A percentile compares a stretch with the other conserved stretches of the same genome.
phyloP scores from a whole-genome alignment of 1,284 basidiomycete genomes.

The Heliocybe sulcata region DNA sequence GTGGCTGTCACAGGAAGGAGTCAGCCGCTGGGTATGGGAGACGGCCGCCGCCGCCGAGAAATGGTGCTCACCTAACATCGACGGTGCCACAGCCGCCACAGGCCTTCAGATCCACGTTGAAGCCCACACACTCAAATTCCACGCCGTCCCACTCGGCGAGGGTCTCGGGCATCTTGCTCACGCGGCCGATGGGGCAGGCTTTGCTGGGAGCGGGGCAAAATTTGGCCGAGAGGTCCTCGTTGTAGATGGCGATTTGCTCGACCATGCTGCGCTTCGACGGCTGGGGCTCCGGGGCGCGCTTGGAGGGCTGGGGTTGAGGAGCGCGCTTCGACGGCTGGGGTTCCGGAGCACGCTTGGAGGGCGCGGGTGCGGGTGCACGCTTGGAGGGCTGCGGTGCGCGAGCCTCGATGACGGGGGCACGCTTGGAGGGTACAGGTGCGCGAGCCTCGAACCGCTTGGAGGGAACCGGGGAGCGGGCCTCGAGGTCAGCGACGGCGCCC shows the following conservation, averaged over 20 bases:
- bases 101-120: constrained; percentile 19
- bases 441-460: neutral
- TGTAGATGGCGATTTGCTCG: neutral
- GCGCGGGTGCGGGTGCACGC: neutral
- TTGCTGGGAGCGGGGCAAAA: constrained; percentile 17
- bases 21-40: neutral
- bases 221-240: neutral
- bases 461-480: neutral
- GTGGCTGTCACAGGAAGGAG: constrained; percentile 13
- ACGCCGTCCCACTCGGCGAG: constrained; percentile 15
- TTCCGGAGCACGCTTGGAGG: neutral
- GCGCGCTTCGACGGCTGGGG: constrained; percentile 1
- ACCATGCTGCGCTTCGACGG: neutral
- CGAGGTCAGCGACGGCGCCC: neutral
- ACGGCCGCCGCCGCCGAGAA: neutral
- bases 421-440: constrained; percentile 5
- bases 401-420: neutral
- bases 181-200: constrained; percentile 16
- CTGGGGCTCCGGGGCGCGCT: neutral
- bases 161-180: constrained; percentile 8
- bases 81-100: constrained; percentile 25
- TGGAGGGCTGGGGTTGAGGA: constrained; percentile 1
- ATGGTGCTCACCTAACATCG: constrained; percentile 17
- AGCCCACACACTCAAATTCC: constrained; percentile 25
- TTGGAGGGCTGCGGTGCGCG: constrained; percentile 1